Conservation (phyloP, 2,329 filamentous ascomycete species). For the Fusarium coicis region DNA sequence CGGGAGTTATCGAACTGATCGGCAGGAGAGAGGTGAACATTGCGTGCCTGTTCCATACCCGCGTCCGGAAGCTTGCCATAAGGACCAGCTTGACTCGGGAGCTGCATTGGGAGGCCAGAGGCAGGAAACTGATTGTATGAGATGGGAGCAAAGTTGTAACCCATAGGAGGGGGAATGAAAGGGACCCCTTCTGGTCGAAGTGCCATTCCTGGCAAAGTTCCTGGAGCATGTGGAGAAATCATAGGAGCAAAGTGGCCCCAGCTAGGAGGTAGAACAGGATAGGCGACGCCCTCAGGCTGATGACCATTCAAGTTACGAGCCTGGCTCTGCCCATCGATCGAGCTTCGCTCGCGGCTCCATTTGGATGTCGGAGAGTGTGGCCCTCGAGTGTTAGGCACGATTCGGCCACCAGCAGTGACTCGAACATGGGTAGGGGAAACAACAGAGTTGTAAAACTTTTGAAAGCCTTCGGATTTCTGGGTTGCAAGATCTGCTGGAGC, state of each 20-base stretch:
- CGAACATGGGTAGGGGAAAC: slow-evolving; percentile 74
- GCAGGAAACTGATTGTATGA: slow-evolving; percentile 39
- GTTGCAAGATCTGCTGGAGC: slow-evolving; percentile 64
- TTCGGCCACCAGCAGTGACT: slow-evolving; percentile 73
- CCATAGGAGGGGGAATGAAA: slow-evolving; percentile 55
- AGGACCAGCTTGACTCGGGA: slow-evolving; percentile 31
- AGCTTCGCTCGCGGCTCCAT: slow-evolving; percentile 56
- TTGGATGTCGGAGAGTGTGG: slow-evolving; percentile 64
- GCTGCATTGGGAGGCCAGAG: slow-evolving; percentile 26
- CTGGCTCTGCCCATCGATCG: slow-evolving; percentile 35
- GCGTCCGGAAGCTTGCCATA: slow-evolving; percentile 47
- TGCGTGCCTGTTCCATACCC: slow-evolving; percentile 47
- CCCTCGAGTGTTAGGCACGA: slow-evolving; percentile 71
- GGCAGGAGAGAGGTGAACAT: slow-evolving; percentile 51
- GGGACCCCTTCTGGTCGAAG: slow-evolving; percentile 48
- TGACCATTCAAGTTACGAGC: slow-evolving; percentile 34
- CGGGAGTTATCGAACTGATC: slow-evolving; percentile 59
- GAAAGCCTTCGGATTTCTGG: slow-evolving; percentile 73
- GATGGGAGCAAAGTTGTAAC: slow-evolving; percentile 48
- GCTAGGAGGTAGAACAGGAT: slow-evolving; percentile 43
- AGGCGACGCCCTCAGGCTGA: slow-evolving; percentile 36
- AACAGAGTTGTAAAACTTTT: slow-evolving; percentile 75
- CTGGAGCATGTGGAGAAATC: slow-evolving; percentile 47
- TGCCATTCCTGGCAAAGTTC: slow-evolving; percentile 47
- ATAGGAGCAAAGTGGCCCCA: slow-evolving; percentile 47